phyloP scores from a whole-genome alignment of 129 eudicot species.

The Ambrosia artemisiifolia region DNA sequence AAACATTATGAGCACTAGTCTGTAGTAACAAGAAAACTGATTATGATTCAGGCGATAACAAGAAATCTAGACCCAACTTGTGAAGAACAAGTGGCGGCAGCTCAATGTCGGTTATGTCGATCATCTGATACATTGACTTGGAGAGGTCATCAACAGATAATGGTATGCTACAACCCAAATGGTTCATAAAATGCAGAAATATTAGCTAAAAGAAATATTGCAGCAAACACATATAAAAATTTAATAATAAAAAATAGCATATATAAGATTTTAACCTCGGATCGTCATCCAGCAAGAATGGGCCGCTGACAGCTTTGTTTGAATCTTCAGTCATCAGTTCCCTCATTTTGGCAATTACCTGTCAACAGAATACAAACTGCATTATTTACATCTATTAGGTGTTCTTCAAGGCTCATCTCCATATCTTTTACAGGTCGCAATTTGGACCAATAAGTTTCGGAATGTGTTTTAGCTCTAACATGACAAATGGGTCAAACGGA shows the following conservation, averaged over 20 bases:
- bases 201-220: background rate
- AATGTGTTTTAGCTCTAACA: background rate
- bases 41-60: conserved; percentile 50
- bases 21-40: background rate
- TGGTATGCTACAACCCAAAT: conserved; percentile 66
- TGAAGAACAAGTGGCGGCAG: conserved; percentile 99
- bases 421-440: conserved; percentile 2
- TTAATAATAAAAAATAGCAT: background rate
- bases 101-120: conserved; percentile 65
- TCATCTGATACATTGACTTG: conserved; percentile 79
- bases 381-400: background rate
- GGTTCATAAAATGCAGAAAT: conserved; percentile 2
- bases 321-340: conserved; percentile 89
- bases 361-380: conserved; percentile 4
- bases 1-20: no score
- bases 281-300: conserved; percentile 92
- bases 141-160: conserved; percentile 91
- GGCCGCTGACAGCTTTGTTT: conserved; percentile 75
- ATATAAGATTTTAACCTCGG: conserved; percentile 53
- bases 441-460: background rate
- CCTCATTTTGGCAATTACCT: conserved; percentile 78
- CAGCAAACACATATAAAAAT: no score
- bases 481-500: background rate
- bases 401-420: background rate
- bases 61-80: conserved; percentile 85